A percentile compares a stretch with the other conserved stretches of the same genome.
These are phyloP conservation scores for Geosmithia morbida DNA, from an alignment of 2,329 filamentous ascomycete genomes.

Conservation along the genomic window DNA sequence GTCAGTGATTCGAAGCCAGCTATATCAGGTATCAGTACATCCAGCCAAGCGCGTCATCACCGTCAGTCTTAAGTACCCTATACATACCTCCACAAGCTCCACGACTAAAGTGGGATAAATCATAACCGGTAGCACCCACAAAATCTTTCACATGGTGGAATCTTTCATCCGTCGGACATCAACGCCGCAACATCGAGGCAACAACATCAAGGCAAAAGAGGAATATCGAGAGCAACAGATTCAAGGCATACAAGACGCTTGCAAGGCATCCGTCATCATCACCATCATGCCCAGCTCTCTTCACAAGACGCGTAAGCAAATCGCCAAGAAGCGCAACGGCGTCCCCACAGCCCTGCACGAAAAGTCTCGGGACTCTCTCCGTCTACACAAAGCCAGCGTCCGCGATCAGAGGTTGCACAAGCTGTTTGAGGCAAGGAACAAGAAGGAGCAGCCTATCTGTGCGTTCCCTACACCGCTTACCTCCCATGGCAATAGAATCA, in stretches of 20 bases:
- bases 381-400: conserved; percentile 63
- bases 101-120: too few species aligned
- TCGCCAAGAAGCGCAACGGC: conserved; percentile 72
- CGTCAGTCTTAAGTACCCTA: too few species aligned
- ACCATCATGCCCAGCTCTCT: conserved; percentile 60
- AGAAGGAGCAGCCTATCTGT: conserved; percentile 63
- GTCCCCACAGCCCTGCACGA: conserved; percentile 67
- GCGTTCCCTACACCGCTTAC: conserved; percentile 13
- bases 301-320: conserved; percentile 76
- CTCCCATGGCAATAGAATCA: neutral
- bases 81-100: too few species aligned
- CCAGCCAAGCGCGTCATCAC: too few species aligned
- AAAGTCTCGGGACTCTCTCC: conserved; percentile 74
- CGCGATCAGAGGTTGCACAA: conserved; percentile 74
- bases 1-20: too few species aligned
- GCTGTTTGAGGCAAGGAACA: conserved; percentile 53
- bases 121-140: too few species aligned
- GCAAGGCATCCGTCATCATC: neutral
- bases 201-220: too few species aligned
- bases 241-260: neutral
- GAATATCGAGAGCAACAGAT: neutral
- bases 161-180: too few species aligned
- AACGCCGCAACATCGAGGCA: too few species aligned
- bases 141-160: too few species aligned
- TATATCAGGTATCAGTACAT: too few species aligned